phyloP scores from a whole-genome alignment of 768 basidiomycete genomes.

The Phlegmacium glaucopus region DNA sequence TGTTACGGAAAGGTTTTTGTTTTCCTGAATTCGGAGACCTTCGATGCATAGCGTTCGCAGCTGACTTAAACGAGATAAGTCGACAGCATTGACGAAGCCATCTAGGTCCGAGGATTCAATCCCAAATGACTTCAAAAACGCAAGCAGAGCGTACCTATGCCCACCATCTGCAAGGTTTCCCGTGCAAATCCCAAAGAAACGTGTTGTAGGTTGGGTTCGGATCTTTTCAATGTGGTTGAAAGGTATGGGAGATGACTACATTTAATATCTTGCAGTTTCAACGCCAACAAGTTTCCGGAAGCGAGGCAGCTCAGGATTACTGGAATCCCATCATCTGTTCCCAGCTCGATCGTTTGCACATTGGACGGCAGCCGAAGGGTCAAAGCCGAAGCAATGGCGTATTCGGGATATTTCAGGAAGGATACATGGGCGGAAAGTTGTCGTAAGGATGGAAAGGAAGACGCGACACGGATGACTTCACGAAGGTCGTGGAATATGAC shows the following conservation, averaged over 20 bases:
- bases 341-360: slow-evolving; percentile 20
- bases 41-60: slow-evolving; percentile 15
- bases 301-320: slow-evolving; percentile 19
- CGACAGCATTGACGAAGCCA: slow-evolving; percentile 10
- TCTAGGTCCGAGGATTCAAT: slow-evolving; percentile 4
- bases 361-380: slow-evolving; percentile 9
- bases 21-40: slow-evolving; percentile 11
- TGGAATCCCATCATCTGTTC: slow-evolving; percentile 23
- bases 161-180: slow-evolving; percentile 3
- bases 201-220: slow-evolving; percentile 14
- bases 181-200: slow-evolving; percentile 13
- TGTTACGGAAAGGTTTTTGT: neutral
- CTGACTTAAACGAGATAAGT: slow-evolving; percentile 17
- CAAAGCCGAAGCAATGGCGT: slow-evolving; percentile 15
- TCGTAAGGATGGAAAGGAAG: slow-evolving; percentile 17
- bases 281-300: slow-evolving; percentile 4
- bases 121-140: neutral
- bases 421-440: slow-evolving; percentile 22
- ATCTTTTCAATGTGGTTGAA: slow-evolving; percentile 5
- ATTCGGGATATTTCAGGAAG: slow-evolving; percentile 25
- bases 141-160: slow-evolving; percentile 4
- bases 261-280: slow-evolving; percentile 18
- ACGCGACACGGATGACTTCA: slow-evolving; percentile 22
- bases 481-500: slow-evolving; percentile 29
- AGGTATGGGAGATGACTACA: slow-evolving; percentile 15